A percentile compares a stretch with the other conserved stretches of the same genome.
Evolutionary conservation across 2,329 filamentous ascomycete genomes (phyloP).

Genomic region (Diaporthe caulivora): DNA sequence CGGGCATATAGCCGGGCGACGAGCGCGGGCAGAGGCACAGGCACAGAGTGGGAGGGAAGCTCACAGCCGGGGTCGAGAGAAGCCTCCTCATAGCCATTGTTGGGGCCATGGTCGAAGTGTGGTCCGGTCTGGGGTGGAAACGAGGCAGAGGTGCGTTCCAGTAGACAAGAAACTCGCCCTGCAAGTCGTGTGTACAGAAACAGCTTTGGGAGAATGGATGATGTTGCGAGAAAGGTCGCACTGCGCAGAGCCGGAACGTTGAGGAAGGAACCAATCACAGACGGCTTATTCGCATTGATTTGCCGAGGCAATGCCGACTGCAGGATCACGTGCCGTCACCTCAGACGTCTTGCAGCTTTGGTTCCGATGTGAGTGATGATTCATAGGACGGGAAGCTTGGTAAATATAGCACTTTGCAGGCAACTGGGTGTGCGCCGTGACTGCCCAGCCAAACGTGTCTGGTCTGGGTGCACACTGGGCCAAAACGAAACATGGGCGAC

Average conservation of each 20-base stretch:
- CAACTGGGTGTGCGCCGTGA: neutral
- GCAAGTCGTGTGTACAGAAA: slow-evolving; percentile 34
- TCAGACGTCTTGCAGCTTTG: neutral
- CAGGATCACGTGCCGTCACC: slow-evolving; percentile 11
- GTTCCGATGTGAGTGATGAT: slow-evolving; percentile 32
- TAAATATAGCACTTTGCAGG: slow-evolving; percentile 4
- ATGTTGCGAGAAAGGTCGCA: slow-evolving; percentile 44
- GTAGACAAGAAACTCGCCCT: slow-evolving; percentile 42
- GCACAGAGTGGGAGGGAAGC: slow-evolving; percentile 47
- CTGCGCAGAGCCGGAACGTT: slow-evolving; percentile 44
- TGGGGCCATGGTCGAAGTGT: slow-evolving; percentile 64
- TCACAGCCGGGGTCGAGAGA: slow-evolving; percentile 67
- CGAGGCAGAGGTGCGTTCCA: slow-evolving; percentile 38
- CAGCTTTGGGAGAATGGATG: slow-evolving; percentile 45
- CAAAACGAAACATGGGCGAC: neutral
- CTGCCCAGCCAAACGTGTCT: slow-evolving; percentile 2
- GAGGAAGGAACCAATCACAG: slow-evolving; percentile 50
- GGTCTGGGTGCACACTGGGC: neutral
- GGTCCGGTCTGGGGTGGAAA: slow-evolving; percentile 43
- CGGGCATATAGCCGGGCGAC: slow-evolving; percentile 10
- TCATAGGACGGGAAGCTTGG: slow-evolving; percentile 21
- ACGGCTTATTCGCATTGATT: slow-evolving; percentile 31
- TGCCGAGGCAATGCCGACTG: slow-evolving; percentile 37
- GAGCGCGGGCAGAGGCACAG: slow-evolving; percentile 4
- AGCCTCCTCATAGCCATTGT: slow-evolving; percentile 75